Evolutionary conservation across 2,329 filamentous ascomycete species (phyloP).

Genomic region (Dactylella cylindrospora): DNA sequence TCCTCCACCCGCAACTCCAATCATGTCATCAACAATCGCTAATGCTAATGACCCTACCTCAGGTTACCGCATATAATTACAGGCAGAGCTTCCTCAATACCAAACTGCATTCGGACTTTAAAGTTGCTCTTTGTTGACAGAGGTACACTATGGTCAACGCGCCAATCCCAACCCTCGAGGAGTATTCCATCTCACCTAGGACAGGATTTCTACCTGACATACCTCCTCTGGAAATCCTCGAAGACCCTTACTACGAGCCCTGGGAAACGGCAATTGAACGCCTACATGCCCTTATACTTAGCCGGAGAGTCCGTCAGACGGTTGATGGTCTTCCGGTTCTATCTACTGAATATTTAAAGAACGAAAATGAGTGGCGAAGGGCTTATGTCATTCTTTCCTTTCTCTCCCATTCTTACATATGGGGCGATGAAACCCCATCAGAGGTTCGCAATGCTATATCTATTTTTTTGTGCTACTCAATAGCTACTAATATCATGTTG

Average conservation of each 20-base stretch:
- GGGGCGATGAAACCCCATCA: slow-evolving; percentile 74
- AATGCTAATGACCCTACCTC: too few species aligned
- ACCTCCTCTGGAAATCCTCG: slow-evolving; percentile 74
- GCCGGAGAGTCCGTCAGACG: slow-evolving; percentile 75
- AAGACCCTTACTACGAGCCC: slow-evolving; percentile 88
- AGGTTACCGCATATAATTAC: too few species aligned
- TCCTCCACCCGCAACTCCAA: too few species aligned
- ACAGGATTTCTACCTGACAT: slow-evolving; percentile 87
- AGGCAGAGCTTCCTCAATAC: too few species aligned
- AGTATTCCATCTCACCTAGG: slow-evolving; percentile 76
- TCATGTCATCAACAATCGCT: too few species aligned
- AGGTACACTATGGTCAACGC: slow-evolving; percentile 61
- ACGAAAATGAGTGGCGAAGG: slow-evolving; percentile 86
- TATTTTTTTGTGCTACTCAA: neutral
- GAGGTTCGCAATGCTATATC: slow-evolving; percentile 59
- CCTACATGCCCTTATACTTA: slow-evolving; percentile 82
- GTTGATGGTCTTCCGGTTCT: slow-evolving; percentile 81
- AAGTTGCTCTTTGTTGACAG: too few species aligned
- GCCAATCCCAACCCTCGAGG: slow-evolving; percentile 64
- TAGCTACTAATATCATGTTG: slow-evolving; percentile 43
- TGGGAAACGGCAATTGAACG: slow-evolving; percentile 89
- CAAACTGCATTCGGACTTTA: too few species aligned
- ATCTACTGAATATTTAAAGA: slow-evolving; percentile 75
- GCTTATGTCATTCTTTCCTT: slow-evolving; percentile 79
- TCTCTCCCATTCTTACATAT: slow-evolving; percentile 82